Base-by-base conservation (phyloP, 306 rosid genomes). In the Castanea crenata region DNA sequence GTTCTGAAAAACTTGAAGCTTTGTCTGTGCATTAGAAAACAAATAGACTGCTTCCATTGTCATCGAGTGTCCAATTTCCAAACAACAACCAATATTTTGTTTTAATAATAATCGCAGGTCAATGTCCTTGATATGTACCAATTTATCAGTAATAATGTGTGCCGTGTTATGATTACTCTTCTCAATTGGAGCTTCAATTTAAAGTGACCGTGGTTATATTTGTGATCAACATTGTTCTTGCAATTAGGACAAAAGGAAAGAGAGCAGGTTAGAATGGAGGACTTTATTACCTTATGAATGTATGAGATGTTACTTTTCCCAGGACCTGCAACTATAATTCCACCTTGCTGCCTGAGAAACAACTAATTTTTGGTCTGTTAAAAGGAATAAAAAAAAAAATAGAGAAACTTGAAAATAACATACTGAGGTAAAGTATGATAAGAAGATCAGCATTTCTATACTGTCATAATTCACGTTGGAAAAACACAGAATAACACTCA, bases 311-410 rank as follows among this genome's bases (percentile, higher is more conserved):
- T 92, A 74, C 78, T 84, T 91, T 90, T 94, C 56, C 97, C 95
- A 25, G 99, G 95, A 79, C 99, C 98, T 74, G 97, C 97, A 78
- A 94, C 97, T 85, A 94, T 75, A 64, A 91, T 88, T 76, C 98
- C 98, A 73, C 98, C 97, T 84, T 94, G 97, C 82, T 91, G 87
- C 98, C 98, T 94, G 90, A 82, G 76, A 81, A 71, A 69, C 54
- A 54, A 19, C 46, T 51, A 80, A 76, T 29, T 34, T 78, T 68
- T 67, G 55, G 21, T 61, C 23, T 31, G 59, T 32, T 68, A 74
- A 75, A 75, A 71, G 25, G 6, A 54, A 21, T 32, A 10, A 49
- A 49, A 49, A 49, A 49, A 49, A 5, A 49, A 12, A 49, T 2
- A 49, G 54, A 49, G 54, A 49, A 49, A 49, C 1, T 49, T 49